Conservation (phyloP, 345 rosid genomes). For the Viola odorata region DNA sequence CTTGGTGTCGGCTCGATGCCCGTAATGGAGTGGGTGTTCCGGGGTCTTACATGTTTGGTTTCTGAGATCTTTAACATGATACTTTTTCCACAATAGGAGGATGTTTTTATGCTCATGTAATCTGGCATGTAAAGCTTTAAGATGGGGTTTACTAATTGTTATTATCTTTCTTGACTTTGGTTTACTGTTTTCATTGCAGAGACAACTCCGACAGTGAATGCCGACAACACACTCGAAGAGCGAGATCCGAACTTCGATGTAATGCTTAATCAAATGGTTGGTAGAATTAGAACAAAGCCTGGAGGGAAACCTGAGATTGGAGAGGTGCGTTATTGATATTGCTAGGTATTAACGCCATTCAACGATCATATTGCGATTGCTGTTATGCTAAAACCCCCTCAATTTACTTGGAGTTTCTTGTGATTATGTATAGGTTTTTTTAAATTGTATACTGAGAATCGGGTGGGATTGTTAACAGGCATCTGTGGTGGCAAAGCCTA, state of each 20-base stretch:
- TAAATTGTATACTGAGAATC: not conserved
- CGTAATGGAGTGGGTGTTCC: too few relatives aligned
- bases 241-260: slow-evolving; percentile 64
- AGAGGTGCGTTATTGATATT: slow-evolving; percentile 50
- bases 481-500: slow-evolving; percentile 49
- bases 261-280: slow-evolving; percentile 87
- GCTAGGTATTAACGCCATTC: too few relatives aligned
- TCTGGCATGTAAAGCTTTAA: not conserved
- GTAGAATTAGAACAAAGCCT: slow-evolving; percentile 68
- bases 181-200: slow-evolving; percentile 19
- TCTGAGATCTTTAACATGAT: too few relatives aligned
- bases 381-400: too few relatives aligned
- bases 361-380: too few relatives aligned
- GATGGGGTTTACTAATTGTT: slow-evolving; percentile 6
- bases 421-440: not conserved
- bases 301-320: slow-evolving; percentile 89
- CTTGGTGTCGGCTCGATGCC: too few relatives aligned
- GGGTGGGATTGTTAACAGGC: slow-evolving; percentile 41
- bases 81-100: too few relatives aligned
- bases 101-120: too few relatives aligned
- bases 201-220: slow-evolving; percentile 26
- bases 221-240: slow-evolving; percentile 56
- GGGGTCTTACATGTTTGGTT: too few relatives aligned
- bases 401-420: too few relatives aligned
- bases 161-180: not conserved